Conservation (phyloP, 805 yeast species). For the Kuraishia borneana region DNA sequence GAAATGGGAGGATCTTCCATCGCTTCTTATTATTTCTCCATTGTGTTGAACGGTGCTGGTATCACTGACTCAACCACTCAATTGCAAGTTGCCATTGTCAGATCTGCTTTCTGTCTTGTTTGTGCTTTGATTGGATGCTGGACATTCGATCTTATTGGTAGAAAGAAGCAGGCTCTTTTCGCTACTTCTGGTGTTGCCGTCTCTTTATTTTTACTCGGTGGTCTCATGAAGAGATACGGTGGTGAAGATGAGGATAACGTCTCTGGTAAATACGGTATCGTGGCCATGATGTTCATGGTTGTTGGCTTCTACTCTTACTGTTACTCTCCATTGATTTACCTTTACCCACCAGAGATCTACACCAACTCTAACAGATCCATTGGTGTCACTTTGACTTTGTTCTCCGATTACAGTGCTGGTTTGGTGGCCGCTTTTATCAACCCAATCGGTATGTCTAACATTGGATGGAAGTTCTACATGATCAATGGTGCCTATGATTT, state of each 20-base stretch:
- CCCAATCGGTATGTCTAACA: constrained; percentile 17
- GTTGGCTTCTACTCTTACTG: constrained; percentile 12
- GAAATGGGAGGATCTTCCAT: constrained; percentile 15
- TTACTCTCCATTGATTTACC: constrained; percentile 13
- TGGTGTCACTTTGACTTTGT: constrained; percentile 14
- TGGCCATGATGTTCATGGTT: constrained; percentile 13
- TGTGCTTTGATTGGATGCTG: constrained; percentile 13
- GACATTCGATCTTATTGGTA: constrained; percentile 13
- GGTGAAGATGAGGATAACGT: constrained; percentile 6
- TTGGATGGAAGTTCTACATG: constrained; percentile 13
- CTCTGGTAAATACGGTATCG: constrained; percentile 12
- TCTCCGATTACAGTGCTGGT: constrained; percentile 12
- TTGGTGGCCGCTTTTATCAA: constrained; percentile 13
- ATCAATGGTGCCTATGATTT: constrained; percentile 13
- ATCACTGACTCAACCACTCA: constrained; percentile 15
- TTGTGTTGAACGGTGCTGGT: constrained; percentile 16
- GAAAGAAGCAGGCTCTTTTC: constrained; percentile 10
- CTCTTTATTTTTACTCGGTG: constrained; percentile 15
- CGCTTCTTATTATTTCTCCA: constrained; percentile 20
- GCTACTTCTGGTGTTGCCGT: constrained; percentile 13
- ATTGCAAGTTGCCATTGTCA: constrained; percentile 9
- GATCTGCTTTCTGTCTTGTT: constrained; percentile 5
- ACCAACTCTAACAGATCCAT: constrained; percentile 13
- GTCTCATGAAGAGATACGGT: constrained; percentile 10
- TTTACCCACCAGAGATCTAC: constrained; percentile 15